These are phyloP conservation scores for Coprinopsis strossmayeri DNA, from an alignment of 768 basidiomycete species.

Conservation along the genomic window DNA sequence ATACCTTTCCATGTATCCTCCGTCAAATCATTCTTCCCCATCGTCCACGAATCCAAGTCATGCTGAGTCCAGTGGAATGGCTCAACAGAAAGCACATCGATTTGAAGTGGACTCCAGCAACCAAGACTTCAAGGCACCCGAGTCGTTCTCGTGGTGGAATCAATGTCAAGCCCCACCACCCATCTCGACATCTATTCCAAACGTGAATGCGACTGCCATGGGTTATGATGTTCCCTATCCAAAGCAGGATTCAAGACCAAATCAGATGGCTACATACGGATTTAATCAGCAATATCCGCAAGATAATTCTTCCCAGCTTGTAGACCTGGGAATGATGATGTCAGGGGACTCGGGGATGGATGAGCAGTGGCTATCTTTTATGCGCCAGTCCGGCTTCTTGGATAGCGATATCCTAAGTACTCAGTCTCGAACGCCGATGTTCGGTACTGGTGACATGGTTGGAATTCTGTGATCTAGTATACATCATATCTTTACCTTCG, in stretches of 20 bases:
- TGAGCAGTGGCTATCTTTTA: slow-evolving; percentile 61
- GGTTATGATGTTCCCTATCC: background rate
- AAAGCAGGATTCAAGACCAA: background rate
- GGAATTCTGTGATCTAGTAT: background rate
- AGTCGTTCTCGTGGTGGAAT: background rate
- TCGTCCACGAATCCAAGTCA: too few species aligned
- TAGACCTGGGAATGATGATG: slow-evolving; percentile 44
- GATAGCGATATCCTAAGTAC: background rate
- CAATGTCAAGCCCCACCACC: background rate
- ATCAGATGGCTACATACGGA: background rate
- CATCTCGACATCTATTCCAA: background rate
- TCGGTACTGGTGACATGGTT: background rate
- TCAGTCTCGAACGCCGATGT: background rate
- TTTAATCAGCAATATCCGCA: background rate
- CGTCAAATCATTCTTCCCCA: slow-evolving; percentile 16
- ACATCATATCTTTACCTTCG: background rate
- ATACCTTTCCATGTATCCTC: slow-evolving; percentile 36
- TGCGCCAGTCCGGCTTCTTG: slow-evolving; percentile 46
- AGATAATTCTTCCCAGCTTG: slow-evolving; percentile 17
- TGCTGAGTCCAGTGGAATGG: too few species aligned
- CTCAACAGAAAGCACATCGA: too few species aligned
- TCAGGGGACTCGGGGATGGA: slow-evolving; percentile 56
- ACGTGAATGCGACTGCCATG: background rate
- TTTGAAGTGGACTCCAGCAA: too few species aligned
- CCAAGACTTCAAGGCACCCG: background rate